Base-by-base conservation (phyloP, 176 grass and related monocot genomes). In the Carex kokanica region DNA sequence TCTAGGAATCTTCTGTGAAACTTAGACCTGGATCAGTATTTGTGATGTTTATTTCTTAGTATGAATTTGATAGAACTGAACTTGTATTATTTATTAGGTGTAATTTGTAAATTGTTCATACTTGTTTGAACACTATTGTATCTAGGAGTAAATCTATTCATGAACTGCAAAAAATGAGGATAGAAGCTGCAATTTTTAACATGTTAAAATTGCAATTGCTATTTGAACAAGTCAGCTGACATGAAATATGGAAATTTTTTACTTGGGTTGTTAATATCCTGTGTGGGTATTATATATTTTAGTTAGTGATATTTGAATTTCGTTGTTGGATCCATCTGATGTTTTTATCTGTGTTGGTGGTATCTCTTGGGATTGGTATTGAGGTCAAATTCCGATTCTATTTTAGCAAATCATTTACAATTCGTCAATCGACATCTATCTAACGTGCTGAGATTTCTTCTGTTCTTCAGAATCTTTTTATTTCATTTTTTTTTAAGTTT, bases 281-380 rank as follows among this genome's bases (percentile, higher is more conserved):
- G 5, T 52, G 20, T 29, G 0, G 12, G 49, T 52, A 53, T 74
- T 74, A 74, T 51, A 27, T 3, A 14, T 74, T 51, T 23, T 47
- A 68, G 34, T 41, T 41, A 74, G 16, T 74, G 20, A 74, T 74
- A 23, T 51, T 74, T 51, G 71, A 52, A 71, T n/a, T 71, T 74
- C 15, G 12, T 74, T 73, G 38, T 49, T 47, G n/a, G n/a, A 24
- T 73, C 69, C 41, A 23, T 73, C 49, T 9, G 21, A 47, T 17
- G 38, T 58, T 17, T 1, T 14, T 74, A 2, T 47, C 51, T 74
- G 8, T 74, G 70, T 51, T 51, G 70, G n/a, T 49, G 68, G 17
- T 72, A 24, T 49, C 2, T 51, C n/a, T 74, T 74, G 1, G 6
- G 51, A 51, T 69, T 51, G 6, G 43, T 25, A 74, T 23, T n/a